Base-by-base conservation (phyloP, 495 filamentous ascomycete species). In the Penicillium steckii region DNA sequence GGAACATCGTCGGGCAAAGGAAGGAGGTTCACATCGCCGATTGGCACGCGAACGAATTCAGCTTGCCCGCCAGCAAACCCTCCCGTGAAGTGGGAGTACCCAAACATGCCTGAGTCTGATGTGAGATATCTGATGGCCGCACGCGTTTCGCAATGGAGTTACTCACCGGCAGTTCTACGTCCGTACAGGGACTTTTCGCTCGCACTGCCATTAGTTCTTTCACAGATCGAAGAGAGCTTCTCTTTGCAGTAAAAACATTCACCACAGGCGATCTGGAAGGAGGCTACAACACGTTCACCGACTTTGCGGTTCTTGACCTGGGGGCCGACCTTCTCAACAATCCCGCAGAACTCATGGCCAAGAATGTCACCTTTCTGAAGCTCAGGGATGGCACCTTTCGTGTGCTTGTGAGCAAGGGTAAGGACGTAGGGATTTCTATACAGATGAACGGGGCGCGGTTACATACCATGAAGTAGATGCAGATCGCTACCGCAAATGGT, bases 51-150 rank as follows among this genome's bases (percentile, higher is more conserved):
- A 8, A 89, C 82, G 51, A 91, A 95, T 67, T 96, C 92, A 9
- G 91, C 87, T 63, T 95, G 91, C 0, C 91, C 90, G 35, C 91
- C 91, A 9, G 91, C 89, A 62, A 91, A 96, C 2, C 92, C 92
- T 4, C 91, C 90, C 0, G 87, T 89, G 61, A 96, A 88, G 56
- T 88, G 77, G 12, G 68, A 74, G 48, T 80, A 80, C 8, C 77
- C 77, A 50, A 80, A 78, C 33, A 79, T 76, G 13, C 76, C 72
- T 74, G 13, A 7, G 17, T 15, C 32, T 15, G 1, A 12, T 7
- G 7, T 35, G 13, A 35, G 13, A 7, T 15, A 6, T 7, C 13
- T 15, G 17, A n/a, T n/a, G n/a, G n/a, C n/a, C n/a, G n/a, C n/a
- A 35, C 4, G 0, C 0, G 5, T 15, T 15, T 15, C 17, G 13